Percentiles rank a stretch among this genome's conserved stretches.
phyloP scores from a whole-genome alignment of 805 yeast species.

The Myxozyma monticola region DNA sequence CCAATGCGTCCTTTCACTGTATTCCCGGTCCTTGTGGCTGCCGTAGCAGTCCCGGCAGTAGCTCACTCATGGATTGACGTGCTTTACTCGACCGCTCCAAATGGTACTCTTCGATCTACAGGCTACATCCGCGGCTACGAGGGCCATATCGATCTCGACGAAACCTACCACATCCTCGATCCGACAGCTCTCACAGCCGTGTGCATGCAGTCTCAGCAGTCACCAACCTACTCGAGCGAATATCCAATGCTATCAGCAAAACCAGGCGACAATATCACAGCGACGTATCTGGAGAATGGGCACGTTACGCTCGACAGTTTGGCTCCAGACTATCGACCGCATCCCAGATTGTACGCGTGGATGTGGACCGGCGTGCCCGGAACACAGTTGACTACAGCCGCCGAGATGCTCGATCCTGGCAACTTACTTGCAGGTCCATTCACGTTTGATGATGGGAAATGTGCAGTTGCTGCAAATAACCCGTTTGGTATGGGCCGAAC shows the following conservation, averaged over 20 bases:
- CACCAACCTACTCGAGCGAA: conserved; percentile 20
- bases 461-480: conserved; percentile 25
- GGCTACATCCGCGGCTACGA: conserved; percentile 29
- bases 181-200: conserved; percentile 18
- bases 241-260: conserved; percentile 30
- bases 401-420: conserved; percentile 16
- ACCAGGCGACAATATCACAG: conserved; percentile 28
- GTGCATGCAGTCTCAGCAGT: conserved; percentile 23
- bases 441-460: conserved; percentile 30
- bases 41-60: no score
- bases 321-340: conserved; percentile 30
- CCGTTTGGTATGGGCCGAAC: conserved; percentile 15
- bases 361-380: conserved; percentile 25
- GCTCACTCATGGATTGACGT: conserved; percentile 29
- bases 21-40: no score
- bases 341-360: conserved; percentile 31
- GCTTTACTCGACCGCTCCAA: conserved; percentile 18
- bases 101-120: conserved; percentile 19
- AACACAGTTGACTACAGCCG: conserved; percentile 24
- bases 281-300: conserved; percentile 29
- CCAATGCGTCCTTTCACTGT: no score
- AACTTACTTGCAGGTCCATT: conserved; percentile 30
- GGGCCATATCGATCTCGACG: conserved; percentile 30
- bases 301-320: conserved; percentile 31
- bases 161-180: conserved; percentile 29